Evolutionary conservation across 371 early-diverging fungal genomes (phyloP).

Genomic region (Mortierella sp.): DNA sequence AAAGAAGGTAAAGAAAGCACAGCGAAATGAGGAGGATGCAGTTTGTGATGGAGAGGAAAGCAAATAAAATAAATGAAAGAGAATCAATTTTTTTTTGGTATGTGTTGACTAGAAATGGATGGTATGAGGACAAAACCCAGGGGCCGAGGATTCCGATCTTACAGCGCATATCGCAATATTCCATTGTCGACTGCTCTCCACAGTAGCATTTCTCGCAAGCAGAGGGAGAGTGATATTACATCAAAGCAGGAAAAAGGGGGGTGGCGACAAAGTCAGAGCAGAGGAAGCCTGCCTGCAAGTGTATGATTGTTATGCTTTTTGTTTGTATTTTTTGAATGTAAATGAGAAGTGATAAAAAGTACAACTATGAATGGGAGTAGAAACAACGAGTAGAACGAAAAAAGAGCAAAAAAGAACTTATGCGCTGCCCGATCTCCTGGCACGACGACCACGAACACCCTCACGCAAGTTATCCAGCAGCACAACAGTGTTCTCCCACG

Average conservation of each 20-base stretch:
- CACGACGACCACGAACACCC: slow-evolving; percentile 69
- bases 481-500: slow-evolving; percentile 81
- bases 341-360: neutral
- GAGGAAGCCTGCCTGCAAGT: neutral
- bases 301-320: neutral
- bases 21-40: too few relatives aligned
- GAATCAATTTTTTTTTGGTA: too few relatives aligned
- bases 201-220: too few relatives aligned
- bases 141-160: too few relatives aligned
- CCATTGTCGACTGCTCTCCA: too few relatives aligned
- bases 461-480: slow-evolving; percentile 79
- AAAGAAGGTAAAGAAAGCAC: too few relatives aligned
- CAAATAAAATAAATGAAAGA: too few relatives aligned
- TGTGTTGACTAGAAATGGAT: too few relatives aligned
- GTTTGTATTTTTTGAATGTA: slow-evolving; percentile 9
- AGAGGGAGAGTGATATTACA: too few relatives aligned
- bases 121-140: neutral
- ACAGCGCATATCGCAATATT: too few relatives aligned
- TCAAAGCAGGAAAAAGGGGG: neutral
- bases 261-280: neutral
- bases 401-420: slow-evolving; percentile 7
- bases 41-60: too few relatives aligned
- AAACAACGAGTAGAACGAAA: neutral
- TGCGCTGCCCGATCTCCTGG: slow-evolving; percentile 43
- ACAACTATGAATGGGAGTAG: neutral